Conservation (phyloP, 169 alveolate species). For the Eimeria falciformis region DNA sequence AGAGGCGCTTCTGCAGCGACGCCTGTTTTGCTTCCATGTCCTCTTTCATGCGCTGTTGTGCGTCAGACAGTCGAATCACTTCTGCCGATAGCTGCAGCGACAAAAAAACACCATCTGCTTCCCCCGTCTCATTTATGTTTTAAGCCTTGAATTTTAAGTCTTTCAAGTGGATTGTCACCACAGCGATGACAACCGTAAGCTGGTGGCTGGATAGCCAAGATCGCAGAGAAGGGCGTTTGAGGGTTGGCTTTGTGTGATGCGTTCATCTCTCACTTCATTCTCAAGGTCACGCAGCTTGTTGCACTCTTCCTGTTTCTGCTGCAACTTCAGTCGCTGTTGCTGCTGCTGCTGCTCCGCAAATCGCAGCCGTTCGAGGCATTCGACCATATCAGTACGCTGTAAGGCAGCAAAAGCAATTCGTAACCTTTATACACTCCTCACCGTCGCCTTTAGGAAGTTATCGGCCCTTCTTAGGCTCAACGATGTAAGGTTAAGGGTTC, state of each 20-base stretch:
- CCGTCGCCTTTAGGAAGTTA: too few relatives aligned
- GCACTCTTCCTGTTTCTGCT: slow-evolving; percentile 42
- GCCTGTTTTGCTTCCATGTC: neutral
- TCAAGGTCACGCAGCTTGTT: slow-evolving; percentile 6
- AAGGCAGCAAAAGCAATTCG: too few relatives aligned
- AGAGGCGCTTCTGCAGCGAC: slow-evolving; percentile 17
- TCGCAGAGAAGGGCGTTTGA: neutral
- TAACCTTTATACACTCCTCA: too few relatives aligned
- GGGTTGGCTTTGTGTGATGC: neutral
- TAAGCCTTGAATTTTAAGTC: too few relatives aligned
- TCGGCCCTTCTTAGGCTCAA: neutral
- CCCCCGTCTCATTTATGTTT: too few relatives aligned
- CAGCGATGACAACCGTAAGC: too few relatives aligned
- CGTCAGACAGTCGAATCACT: slow-evolving; percentile 32
- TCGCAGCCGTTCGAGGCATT: slow-evolving; percentile 17
- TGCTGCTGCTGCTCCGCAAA: slow-evolving; percentile 60
- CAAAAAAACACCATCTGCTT: neutral
- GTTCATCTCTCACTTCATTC: neutral
- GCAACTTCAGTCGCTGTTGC: slow-evolving; percentile 7
- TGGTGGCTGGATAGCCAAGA: slow-evolving; percentile 1
- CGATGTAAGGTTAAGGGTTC: neutral
- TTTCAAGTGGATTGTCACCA: too few relatives aligned
- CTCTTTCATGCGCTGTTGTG: neutral
- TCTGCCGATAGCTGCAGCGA: slow-evolving; percentile 16
- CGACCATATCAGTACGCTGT: slow-evolving; percentile 14